A percentile compares a stretch with the other conserved stretches of the same genome.
These are phyloP conservation scores for Rhododendron kiyosumense DNA, from an alignment of 148 eudicot species.

Conservation along the genomic window DNA sequence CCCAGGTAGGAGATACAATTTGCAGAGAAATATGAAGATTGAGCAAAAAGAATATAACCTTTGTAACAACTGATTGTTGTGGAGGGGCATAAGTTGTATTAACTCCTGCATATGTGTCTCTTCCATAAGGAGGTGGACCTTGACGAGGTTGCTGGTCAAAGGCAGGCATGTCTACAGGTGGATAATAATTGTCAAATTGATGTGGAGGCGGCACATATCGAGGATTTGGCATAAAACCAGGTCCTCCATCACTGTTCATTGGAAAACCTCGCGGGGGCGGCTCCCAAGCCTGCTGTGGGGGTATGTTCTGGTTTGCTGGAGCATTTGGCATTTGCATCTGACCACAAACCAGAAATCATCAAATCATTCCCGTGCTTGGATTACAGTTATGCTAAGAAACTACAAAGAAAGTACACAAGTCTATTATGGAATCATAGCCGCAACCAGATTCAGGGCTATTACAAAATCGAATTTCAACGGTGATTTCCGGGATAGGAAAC, in stretches of 20 bases:
- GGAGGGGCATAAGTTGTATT: slow-evolving; percentile 26
- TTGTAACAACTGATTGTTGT: slow-evolving; percentile 41
- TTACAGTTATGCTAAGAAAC: neutral
- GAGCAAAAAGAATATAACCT: slow-evolving; percentile 25
- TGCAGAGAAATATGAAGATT: neutral
- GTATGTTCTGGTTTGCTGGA: slow-evolving; percentile 32
- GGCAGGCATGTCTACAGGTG: slow-evolving; percentile 33
- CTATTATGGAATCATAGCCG: neutral
- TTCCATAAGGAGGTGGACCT: slow-evolving; percentile 36
- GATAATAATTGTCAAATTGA: slow-evolving; percentile 38
- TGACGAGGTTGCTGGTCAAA: slow-evolving; percentile 35
- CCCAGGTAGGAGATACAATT: neutral
- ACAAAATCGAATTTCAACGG: neutral
- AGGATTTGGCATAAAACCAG: slow-evolving; percentile 20
- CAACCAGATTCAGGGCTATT: neutral
- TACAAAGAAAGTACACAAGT: neutral
- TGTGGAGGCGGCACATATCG: slow-evolving; percentile 26
- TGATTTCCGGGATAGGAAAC: neutral
- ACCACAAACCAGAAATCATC: neutral
- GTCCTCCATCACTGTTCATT: slow-evolving; percentile 21
- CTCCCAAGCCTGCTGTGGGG: slow-evolving; percentile 40
- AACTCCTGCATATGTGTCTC: slow-evolving; percentile 29
- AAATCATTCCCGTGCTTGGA: neutral
- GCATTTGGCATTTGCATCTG: slow-evolving; percentile 46
- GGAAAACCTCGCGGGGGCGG: slow-evolving; percentile 46